These are phyloP conservation scores for Notholithocarpus densiflorus DNA, from an alignment of 306 rosid species.

Conservation along the genomic window DNA sequence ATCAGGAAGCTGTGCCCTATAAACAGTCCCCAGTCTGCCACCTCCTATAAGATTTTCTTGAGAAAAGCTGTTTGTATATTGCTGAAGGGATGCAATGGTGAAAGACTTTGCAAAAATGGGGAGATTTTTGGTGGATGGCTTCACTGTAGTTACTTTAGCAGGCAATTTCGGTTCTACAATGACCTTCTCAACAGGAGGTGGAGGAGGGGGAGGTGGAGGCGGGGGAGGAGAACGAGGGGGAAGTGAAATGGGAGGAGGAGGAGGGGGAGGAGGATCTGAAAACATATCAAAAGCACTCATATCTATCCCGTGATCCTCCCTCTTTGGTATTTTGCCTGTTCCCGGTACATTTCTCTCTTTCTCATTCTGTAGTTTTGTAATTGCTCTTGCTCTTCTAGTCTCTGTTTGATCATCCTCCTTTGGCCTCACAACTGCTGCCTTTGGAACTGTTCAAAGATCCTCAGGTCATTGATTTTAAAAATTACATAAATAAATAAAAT, in stretches of 20 bases:
- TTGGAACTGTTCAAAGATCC: conserved; percentile 38
- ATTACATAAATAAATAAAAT: conserved; percentile 7
- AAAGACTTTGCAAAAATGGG: conserved; percentile 61
- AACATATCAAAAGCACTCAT: conserved; percentile 38
- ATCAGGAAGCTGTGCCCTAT: conserved; percentile 84
- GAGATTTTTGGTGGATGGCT: conserved; percentile 40
- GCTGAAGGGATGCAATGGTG: conserved; percentile 90
- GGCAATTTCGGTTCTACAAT: conserved; percentile 51
- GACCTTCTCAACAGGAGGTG: conserved; percentile 52
- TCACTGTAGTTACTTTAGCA: conserved; percentile 31
- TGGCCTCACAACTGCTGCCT: conserved; percentile 45
- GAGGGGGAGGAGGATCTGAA: conserved; percentile 58
- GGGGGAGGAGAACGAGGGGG: conserved; percentile 23
- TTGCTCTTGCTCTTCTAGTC: conserved; percentile 45
- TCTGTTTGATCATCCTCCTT: conserved; percentile 50
- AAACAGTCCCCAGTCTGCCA: conserved; percentile 91
- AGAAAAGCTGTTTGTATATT: conserved; percentile 92
- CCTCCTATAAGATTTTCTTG: conserved; percentile 77
- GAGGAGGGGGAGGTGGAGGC: conserved; percentile 40
- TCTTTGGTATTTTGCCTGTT: conserved; percentile 46
- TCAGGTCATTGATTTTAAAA: neutral
- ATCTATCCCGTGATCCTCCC: conserved; percentile 46
- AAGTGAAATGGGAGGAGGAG: conserved; percentile 36
- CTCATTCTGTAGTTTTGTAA: conserved; percentile 48
- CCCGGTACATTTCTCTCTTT: conserved; percentile 43